Percentiles rank a stretch among this genome's conserved stretches.
Conservation (phyloP, 2,329 filamentous ascomycete species). For the Lecanicillium sp. region DNA sequence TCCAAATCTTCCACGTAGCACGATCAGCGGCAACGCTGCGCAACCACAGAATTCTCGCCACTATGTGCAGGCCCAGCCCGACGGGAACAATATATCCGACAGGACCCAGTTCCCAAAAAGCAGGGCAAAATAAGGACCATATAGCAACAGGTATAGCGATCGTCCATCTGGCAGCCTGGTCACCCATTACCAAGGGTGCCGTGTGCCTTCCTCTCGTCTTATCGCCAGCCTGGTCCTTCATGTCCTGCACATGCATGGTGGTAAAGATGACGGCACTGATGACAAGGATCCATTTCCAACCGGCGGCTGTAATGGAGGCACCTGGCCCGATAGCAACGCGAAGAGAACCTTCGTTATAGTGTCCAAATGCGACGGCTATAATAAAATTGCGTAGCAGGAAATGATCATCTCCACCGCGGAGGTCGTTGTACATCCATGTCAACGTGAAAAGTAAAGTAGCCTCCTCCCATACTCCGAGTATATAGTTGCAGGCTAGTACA, state of each 20-base stretch:
- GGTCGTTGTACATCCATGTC: constrained; percentile 35
- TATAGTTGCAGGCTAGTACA: constrained; percentile 19
- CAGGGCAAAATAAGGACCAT: no score
- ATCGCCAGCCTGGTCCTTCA: constrained; percentile 20
- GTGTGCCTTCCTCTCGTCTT: constrained; percentile 15
- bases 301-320: background rate
- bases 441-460: constrained; percentile 23
- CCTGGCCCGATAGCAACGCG: constrained; percentile 12
- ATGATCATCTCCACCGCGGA: constrained; percentile 16
- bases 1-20: no score
- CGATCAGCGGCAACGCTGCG: no score
- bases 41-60: no score
- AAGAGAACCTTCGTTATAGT: constrained; percentile 13
- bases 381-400: constrained; percentile 21
- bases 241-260: constrained; percentile 20
- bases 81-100: no score
- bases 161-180: no score
- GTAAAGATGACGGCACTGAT: constrained; percentile 17
- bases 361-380: constrained; percentile 17
- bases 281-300: constrained; percentile 14
- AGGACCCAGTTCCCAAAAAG: no score
- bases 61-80: no score
- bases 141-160: no score
- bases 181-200: no score
- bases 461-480: constrained; percentile 22